Evolutionary conservation across 2,329 filamentous ascomycete species (phyloP).

Genomic region (Saccharata proteae): DNA sequence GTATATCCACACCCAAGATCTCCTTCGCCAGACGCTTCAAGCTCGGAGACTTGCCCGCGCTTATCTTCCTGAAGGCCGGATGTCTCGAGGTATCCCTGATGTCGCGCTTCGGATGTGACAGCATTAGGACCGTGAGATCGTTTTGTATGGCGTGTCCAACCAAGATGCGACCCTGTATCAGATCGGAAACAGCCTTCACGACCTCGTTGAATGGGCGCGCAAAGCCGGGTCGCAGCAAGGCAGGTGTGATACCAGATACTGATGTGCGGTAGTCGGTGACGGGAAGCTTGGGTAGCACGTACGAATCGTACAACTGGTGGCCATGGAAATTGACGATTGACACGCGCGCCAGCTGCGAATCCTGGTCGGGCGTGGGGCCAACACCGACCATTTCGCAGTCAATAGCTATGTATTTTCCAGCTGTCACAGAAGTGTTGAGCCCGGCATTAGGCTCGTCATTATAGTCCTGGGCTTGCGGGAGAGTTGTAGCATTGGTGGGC

Average conservation of each 20-base stretch:
- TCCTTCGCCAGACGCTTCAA: slow-evolving; percentile 48
- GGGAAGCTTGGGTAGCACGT: slow-evolving; percentile 62
- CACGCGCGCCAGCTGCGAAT: slow-evolving; percentile 71
- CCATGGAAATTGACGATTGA: slow-evolving; percentile 92
- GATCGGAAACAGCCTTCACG: slow-evolving; percentile 55
- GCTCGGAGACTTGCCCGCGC: slow-evolving; percentile 55
- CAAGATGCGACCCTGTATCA: slow-evolving; percentile 60
- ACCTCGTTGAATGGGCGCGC: slow-evolving; percentile 57
- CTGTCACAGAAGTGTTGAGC: slow-evolving; percentile 42
- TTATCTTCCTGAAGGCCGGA: slow-evolving; percentile 58
- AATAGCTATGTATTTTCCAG: slow-evolving; percentile 83
- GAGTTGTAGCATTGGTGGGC: slow-evolving; percentile 36
- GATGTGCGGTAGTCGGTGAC: slow-evolving; percentile 86
- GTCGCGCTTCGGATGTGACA: slow-evolving; percentile 67
- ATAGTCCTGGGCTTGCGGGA: slow-evolving; percentile 31
- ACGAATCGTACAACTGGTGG: slow-evolving; percentile 86
- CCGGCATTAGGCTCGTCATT: slow-evolving; percentile 33
- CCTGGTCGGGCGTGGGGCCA: slow-evolving; percentile 48
- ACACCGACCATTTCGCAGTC: slow-evolving; percentile 99
- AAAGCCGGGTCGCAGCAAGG: slow-evolving; percentile 49
- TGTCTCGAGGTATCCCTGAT: slow-evolving; percentile 78
- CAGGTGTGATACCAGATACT: slow-evolving; percentile 69
- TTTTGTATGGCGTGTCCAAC: slow-evolving; percentile 78
- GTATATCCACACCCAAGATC: slow-evolving; percentile 47
- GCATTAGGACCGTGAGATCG: slow-evolving; percentile 58